Evolutionary conservation across 495 filamentous ascomycete species (phyloP), one percentile per base, ranked within the genome.

Genomic region (Pyrenula massariospora): DNA sequence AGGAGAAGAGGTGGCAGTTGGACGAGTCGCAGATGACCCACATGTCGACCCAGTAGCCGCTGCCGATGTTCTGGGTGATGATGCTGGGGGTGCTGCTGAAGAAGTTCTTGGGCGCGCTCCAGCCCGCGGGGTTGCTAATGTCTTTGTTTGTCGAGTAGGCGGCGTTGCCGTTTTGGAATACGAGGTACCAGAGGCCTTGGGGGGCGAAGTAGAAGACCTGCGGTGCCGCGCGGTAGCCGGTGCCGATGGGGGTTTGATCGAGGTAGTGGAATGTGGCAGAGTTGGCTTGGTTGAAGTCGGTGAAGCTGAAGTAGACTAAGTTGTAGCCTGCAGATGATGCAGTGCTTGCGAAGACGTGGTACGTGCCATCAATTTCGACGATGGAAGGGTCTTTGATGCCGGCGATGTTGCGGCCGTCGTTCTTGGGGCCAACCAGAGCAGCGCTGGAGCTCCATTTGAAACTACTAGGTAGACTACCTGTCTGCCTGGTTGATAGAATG

Each of bases 1-100:
- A 72, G 54, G 84, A 86, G 75, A 85, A 86, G 0, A 85, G 73
- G 59, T 83, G 84, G 76, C 84, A 83, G 60, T 74, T 72, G 1
- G 61, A 66, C 54, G 60, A 63, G 67, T 85, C 83, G 55, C 75
- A 78, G 58, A 85, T 83, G 56, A 85, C 55, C 75, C 31, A 42
- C 31, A 42, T 42, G 31, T 42, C 31, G 15, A 42, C 31, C 31
- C 31, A 42, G 31, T 42, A 42, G 8, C 31, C 31, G 15, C 8
- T 8, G 5, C 31, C 31, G 15, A 42, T 42, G 31, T 42, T 42
- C 15, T 42, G 31, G 8, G 31, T 42, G 31, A 42, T 42, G 5
- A 42, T 42, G 31, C 31, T 42, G 15, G 31, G 31, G 31, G 31
- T 42, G 15, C 31, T 42, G 15, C 31, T 42, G 65, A 81, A 85